phyloP scores from a whole-genome alignment of 805 yeast genomes.

The Candida fluviatilis region DNA sequence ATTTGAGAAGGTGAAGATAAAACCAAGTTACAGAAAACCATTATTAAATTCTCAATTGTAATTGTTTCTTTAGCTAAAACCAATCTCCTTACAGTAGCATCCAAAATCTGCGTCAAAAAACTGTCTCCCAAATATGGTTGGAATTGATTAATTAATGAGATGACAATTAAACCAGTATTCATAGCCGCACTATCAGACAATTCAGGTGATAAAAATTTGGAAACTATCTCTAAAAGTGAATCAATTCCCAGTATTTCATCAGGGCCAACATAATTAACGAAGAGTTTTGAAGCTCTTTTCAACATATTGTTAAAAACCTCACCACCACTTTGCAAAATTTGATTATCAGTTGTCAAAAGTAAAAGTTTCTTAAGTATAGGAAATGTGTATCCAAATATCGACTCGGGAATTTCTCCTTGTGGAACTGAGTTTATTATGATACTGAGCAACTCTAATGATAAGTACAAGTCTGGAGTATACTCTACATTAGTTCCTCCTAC shows the following conservation, averaged over 20 bases:
- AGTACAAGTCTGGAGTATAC: slow-evolving; percentile 57
- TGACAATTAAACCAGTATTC: slow-evolving; percentile 66
- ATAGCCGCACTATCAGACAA: slow-evolving; percentile 78
- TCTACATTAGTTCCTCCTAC: slow-evolving; percentile 25
- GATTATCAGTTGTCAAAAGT: slow-evolving; percentile 60
- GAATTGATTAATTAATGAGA: slow-evolving; percentile 53
- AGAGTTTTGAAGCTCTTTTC: slow-evolving; percentile 30
- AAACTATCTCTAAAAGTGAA: slow-evolving; percentile 57
- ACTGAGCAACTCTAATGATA: slow-evolving; percentile 55
- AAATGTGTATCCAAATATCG: slow-evolving; percentile 40
- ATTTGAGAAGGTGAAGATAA: slow-evolving; percentile 59
- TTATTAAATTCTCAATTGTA: slow-evolving; percentile 71
- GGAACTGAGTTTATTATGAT: slow-evolving; percentile 47
- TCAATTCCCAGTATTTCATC: slow-evolving; percentile 45
- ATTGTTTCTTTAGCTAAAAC: slow-evolving; percentile 62
- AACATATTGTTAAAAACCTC: slow-evolving; percentile 67
- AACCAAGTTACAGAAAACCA: slow-evolving; percentile 72
- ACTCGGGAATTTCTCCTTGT: slow-evolving; percentile 26
- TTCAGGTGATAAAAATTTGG: slow-evolving; percentile 66
- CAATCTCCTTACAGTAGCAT: slow-evolving; percentile 69
- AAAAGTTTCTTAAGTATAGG: slow-evolving; percentile 41
- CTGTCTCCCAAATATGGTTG: slow-evolving; percentile 32
- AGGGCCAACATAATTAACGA: slow-evolving; percentile 29
- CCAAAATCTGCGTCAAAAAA: slow-evolving; percentile 54
- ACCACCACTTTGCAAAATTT: slow-evolving; percentile 71